phyloP scores from a whole-genome alignment of 441 rosid genomes.

The Breynia disticha region DNA sequence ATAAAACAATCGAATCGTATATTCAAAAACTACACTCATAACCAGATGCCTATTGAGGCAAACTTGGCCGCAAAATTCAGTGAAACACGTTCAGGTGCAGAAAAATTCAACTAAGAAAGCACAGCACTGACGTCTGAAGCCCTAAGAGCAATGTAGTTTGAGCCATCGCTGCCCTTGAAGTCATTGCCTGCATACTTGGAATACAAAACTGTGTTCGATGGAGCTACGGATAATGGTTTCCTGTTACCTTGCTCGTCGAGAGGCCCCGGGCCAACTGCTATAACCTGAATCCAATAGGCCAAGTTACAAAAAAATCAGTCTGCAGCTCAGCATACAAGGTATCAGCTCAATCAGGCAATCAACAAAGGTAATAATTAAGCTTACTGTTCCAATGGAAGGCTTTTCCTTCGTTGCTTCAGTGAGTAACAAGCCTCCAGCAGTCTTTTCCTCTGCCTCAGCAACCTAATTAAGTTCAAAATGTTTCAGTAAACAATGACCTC shows the following conservation, averaged over 20 bases:
- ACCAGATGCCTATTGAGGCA: constrained; percentile 10
- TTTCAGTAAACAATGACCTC: no score
- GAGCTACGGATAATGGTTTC: constrained; percentile 35
- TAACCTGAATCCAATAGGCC: constrained; percentile 34
- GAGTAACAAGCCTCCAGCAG: constrained; percentile 83
- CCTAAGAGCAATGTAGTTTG: constrained; percentile 69
- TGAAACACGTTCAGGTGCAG: constrained; percentile 8
- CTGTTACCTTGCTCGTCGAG: constrained; percentile 66
- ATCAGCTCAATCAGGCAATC: neutral
- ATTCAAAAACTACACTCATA: constrained; percentile 14
- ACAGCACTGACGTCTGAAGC: constrained; percentile 86
- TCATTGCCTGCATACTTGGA: constrained; percentile 92
- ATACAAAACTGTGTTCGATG: constrained; percentile 75
- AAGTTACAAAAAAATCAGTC: neutral
- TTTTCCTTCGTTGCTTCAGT: constrained; percentile 82
- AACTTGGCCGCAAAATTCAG: constrained; percentile 25
- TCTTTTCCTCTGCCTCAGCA: constrained; percentile 82
- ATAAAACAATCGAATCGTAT: constrained; percentile 1
- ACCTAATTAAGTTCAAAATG: constrained; percentile 30
- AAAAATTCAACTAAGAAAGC: constrained; percentile 42
- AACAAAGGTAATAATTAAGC: neutral
- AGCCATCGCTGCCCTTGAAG: constrained; percentile 74
- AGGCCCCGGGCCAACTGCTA: constrained; percentile 80
- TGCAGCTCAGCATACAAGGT: no score
- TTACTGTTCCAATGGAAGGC: constrained; percentile 82